phyloP scores from a whole-genome alignment of 805 yeast genomes.

The Monosporozyma aerobia region DNA sequence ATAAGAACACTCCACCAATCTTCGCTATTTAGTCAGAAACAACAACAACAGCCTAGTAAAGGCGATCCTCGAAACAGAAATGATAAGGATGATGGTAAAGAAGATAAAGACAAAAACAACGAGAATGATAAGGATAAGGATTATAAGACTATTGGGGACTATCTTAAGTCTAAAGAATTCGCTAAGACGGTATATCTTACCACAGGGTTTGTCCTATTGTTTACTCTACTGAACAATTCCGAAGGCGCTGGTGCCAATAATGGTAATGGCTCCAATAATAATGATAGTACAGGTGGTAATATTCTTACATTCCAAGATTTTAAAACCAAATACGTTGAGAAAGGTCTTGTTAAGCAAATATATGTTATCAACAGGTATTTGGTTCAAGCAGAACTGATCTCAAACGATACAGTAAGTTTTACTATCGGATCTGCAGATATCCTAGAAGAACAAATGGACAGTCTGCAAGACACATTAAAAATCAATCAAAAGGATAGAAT shows the following conservation, averaged over 20 bases:
- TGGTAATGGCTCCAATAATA: slow-evolving; percentile 9
- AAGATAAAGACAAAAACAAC: neutral
- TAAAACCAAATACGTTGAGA: slow-evolving; percentile 65
- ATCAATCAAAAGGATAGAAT: slow-evolving; percentile 63
- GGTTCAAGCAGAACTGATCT: slow-evolving; percentile 61
- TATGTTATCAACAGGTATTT: slow-evolving; percentile 62
- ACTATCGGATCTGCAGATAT: slow-evolving; percentile 82
- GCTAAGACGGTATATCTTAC: slow-evolving; percentile 32
- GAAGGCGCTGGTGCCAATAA: slow-evolving; percentile 3
- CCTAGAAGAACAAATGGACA: slow-evolving; percentile 75
- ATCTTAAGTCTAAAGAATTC: slow-evolving; percentile 37
- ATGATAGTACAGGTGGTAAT: slow-evolving; percentile 7
- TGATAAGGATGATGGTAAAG: neutral
- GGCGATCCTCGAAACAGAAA: neutral
- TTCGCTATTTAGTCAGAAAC: neutral
- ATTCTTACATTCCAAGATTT: slow-evolving; percentile 70
- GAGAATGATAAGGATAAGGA: slow-evolving; percentile 4
- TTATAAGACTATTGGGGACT: slow-evolving; percentile 27
- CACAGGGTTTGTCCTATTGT: slow-evolving; percentile 32
- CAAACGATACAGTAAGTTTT: slow-evolving; percentile 48
- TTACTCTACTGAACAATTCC: slow-evolving; percentile 27
- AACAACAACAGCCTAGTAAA: neutral
- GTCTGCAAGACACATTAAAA: slow-evolving; percentile 58
- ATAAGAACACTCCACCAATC: neutral
- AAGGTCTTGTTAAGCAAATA: slow-evolving; percentile 67